phyloP scores from a whole-genome alignment of 1,284 basidiomycete species.

The Ceratobasidium sp. region DNA sequence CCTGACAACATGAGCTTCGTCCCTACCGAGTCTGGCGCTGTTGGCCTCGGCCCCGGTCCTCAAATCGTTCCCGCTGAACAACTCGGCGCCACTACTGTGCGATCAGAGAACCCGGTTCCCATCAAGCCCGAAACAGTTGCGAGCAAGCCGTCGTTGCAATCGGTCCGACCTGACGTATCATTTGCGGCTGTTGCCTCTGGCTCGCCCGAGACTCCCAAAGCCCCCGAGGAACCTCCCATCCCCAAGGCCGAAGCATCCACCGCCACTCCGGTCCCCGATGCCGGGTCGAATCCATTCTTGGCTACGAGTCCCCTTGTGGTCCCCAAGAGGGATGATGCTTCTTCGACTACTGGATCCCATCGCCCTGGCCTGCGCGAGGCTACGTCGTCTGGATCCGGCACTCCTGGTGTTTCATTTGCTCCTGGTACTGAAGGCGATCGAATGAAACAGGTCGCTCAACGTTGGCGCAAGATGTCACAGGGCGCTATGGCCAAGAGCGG shows the following conservation, averaged over 20 bases:
- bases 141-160: not conserved
- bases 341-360: conserved; percentile 6
- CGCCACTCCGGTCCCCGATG: not conserved
- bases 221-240: not conserved
- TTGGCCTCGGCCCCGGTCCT: conserved; percentile 5
- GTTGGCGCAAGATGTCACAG: conserved; percentile 13
- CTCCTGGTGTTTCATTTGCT: not conserved
- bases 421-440: conserved; percentile 21
- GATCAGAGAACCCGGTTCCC: conserved; percentile 3
- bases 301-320: not conserved
- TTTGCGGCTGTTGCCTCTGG: conserved; percentile 34
- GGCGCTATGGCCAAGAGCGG: conserved; percentile 25
- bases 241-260: not conserved
- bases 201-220: not conserved
- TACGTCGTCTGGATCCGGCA: not conserved
- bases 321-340: conserved; percentile 23
- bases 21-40: not conserved
- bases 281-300: not conserved
- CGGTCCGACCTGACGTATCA: conserved; percentile 20
- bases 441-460: conserved; percentile 20
- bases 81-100: not conserved
- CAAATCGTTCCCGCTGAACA: conserved; percentile 2
- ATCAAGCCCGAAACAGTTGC: not conserved
- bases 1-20: conserved; percentile 3
- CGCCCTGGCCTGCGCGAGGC: conserved; percentile 9